A percentile compares a stretch with the other conserved stretches of the same genome.
These are phyloP conservation scores for Neofusicoccum ribis DNA, from an alignment of 2,329 filamentous ascomycete species.

Conservation along the genomic window DNA sequence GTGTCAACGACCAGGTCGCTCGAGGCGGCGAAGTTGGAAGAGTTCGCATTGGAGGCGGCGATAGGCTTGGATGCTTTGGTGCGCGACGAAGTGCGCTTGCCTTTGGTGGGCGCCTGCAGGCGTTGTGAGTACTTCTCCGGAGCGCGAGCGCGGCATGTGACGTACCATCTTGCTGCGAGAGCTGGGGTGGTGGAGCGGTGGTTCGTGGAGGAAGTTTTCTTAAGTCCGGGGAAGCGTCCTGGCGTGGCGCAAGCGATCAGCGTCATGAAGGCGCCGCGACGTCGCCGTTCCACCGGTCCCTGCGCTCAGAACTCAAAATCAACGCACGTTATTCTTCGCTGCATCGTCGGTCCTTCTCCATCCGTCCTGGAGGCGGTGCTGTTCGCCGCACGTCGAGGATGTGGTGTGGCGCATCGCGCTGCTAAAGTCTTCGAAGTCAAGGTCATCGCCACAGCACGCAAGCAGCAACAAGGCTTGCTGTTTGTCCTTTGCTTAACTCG, in stretches of 20 bases:
- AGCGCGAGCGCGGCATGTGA: background rate
- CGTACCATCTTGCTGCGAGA: background rate
- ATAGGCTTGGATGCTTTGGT: constrained; percentile 26
- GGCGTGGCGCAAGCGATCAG: constrained; percentile 1
- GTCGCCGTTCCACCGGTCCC: background rate
- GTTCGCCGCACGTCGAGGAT: background rate
- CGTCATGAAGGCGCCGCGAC: background rate
- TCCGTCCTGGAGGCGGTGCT: background rate
- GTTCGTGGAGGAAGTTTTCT: constrained; percentile 11
- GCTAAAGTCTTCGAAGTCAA: no score
- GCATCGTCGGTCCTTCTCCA: background rate
- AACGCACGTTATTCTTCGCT: background rate
- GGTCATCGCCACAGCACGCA: no score
- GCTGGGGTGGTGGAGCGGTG: background rate
- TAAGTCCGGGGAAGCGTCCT: background rate
- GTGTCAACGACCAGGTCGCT: constrained; percentile 37
- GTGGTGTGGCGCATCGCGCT: background rate
- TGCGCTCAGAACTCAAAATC: background rate
- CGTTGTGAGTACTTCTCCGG: background rate
- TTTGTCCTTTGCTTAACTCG: no score
- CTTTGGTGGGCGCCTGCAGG: constrained; percentile 34
- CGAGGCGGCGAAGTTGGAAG: constrained; percentile 36
- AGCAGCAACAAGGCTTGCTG: no score
- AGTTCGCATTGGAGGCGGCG: constrained; percentile 18
- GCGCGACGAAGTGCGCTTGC: constrained; percentile 39